phyloP scores from a whole-genome alignment of 768 basidiomycete genomes.

The Suillus luteus region DNA sequence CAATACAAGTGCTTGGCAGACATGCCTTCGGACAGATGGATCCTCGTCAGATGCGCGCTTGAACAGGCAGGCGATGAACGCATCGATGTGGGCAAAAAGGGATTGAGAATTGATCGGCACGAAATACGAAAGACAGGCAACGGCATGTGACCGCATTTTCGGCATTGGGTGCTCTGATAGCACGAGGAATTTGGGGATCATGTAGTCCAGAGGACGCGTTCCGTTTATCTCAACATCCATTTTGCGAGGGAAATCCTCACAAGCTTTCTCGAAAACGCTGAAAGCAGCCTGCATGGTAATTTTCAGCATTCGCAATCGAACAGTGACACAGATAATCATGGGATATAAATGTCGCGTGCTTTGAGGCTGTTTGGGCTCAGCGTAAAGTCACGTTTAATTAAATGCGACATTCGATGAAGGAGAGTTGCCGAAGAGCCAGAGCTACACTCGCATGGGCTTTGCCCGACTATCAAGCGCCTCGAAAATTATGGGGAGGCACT shows the following conservation, averaged over 20 bases:
- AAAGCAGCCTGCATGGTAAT: slow-evolving; percentile 71
- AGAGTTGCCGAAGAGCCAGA: neutral
- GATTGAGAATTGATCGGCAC: slow-evolving; percentile 86
- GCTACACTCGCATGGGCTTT: neutral
- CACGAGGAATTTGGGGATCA: slow-evolving; percentile 93
- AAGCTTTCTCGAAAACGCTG: slow-evolving; percentile 91
- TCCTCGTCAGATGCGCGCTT: slow-evolving; percentile 94
- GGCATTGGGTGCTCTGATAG: slow-evolving; percentile 82
- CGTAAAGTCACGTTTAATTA: slow-evolving; percentile 5
- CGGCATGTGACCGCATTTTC: slow-evolving; percentile 91
- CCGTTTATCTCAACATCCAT: slow-evolving; percentile 94
- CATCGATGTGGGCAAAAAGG: slow-evolving; percentile 88
- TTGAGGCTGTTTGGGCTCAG: neutral
- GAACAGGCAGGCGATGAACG: slow-evolving; percentile 91
- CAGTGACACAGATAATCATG: slow-evolving; percentile 3
- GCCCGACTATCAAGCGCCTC: neutral
- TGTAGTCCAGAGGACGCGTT: slow-evolving; percentile 89
- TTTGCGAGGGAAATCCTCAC: slow-evolving; percentile 95
- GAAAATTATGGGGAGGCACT: neutral
- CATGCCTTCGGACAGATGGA: slow-evolving; percentile 89
- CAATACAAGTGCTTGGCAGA: slow-evolving; percentile 93
- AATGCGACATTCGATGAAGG: neutral
- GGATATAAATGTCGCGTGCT: slow-evolving; percentile 1
- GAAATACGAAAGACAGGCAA: slow-evolving; percentile 94
- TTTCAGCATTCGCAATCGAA: slow-evolving; percentile 19